These are phyloP conservation scores for Tylopilus plumbeoviolaceoides DNA, from an alignment of 768 basidiomycete species.

Conservation along the genomic window DNA sequence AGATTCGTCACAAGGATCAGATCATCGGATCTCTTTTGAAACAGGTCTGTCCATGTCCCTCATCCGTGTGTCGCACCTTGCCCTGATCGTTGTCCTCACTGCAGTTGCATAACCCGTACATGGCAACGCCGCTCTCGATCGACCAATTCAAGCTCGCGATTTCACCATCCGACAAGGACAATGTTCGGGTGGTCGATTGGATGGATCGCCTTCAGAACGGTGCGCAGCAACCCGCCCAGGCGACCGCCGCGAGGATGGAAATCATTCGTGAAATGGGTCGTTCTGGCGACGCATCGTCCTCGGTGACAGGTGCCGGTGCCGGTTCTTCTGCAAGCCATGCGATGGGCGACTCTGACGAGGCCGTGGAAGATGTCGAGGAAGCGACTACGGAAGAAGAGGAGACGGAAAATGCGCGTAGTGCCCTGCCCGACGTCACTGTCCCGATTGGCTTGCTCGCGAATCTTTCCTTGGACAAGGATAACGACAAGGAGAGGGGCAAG, in stretches of 20 bases:
- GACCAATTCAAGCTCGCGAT: conserved; percentile 77
- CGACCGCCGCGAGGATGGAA: conserved; percentile 26
- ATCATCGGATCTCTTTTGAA: conserved; percentile 84
- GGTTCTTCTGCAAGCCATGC: neutral
- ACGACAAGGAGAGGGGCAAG: conserved; percentile 33
- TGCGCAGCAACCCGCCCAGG: conserved; percentile 46
- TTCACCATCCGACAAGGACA: conserved; percentile 68
- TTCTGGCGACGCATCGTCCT: conserved; percentile 13
- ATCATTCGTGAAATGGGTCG: conserved; percentile 32
- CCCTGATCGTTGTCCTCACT: neutral
- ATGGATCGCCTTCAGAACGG: conserved; percentile 65
- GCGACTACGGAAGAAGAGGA: conserved; percentile 35
- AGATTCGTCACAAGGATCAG: conserved; percentile 83
- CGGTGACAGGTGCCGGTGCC: neutral
- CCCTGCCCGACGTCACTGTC: conserved; percentile 65
- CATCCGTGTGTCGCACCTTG: neutral
- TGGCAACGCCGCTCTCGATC: conserved; percentile 74
- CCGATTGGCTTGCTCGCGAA: conserved; percentile 76
- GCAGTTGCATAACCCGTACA: conserved; percentile 69
- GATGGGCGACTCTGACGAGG: conserved; percentile 39
- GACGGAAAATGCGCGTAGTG: conserved; percentile 43
- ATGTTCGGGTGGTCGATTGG: conserved; percentile 69
- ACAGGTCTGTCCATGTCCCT: conserved; percentile 45
- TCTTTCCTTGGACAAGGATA: conserved; percentile 57
- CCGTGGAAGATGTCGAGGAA: conserved; percentile 28